Conservation (phyloP, 2,329 filamentous ascomycete genomes). For the Ascochyta rabiei region DNA sequence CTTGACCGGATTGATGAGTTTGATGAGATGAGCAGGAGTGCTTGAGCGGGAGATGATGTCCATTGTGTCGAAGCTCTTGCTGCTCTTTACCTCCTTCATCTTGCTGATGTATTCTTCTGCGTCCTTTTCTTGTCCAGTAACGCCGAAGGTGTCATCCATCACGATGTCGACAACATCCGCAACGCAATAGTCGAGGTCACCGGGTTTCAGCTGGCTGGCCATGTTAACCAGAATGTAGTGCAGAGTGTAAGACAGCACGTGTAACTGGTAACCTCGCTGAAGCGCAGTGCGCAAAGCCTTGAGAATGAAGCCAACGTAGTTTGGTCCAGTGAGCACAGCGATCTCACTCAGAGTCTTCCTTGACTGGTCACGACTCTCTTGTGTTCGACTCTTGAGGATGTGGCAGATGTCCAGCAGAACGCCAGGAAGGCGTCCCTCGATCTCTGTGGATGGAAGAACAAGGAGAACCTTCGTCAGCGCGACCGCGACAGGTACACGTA, state of each 20-base stretch:
- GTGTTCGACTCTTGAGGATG: slow-evolving; percentile 85
- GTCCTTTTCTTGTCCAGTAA: slow-evolving; percentile 92
- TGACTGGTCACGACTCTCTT: slow-evolving; percentile 89
- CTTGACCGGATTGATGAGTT: slow-evolving; percentile 79
- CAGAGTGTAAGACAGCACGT: slow-evolving; percentile 93
- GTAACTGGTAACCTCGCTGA: slow-evolving; percentile 85
- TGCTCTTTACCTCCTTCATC: slow-evolving; percentile 98
- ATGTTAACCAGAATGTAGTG: slow-evolving; percentile 85
- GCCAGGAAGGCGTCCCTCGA: slow-evolving; percentile 76
- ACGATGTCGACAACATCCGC: slow-evolving; percentile 78
- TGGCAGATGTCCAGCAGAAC: slow-evolving; percentile 92
- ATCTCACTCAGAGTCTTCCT: slow-evolving; percentile 87
- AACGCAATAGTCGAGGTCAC: slow-evolving; percentile 89
- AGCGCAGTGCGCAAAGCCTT: slow-evolving; percentile 86
- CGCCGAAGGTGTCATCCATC: slow-evolving; percentile 97
- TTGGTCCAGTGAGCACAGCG: slow-evolving; percentile 76
- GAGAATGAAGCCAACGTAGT: slow-evolving; percentile 89
- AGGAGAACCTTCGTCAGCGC: slow-evolving; percentile 87
- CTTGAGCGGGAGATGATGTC: slow-evolving; percentile 86
- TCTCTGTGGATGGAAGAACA: slow-evolving; percentile 73
- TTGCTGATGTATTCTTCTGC: slow-evolving; percentile 92
- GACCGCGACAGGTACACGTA: slow-evolving; percentile 87
- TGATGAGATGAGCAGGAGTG: slow-evolving; percentile 74
- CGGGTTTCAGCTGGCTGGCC: slow-evolving; percentile 74
- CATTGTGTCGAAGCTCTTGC: slow-evolving; percentile 98